Conservation (phyloP, 75 land plant genomes). For the Sequoia sempervirens region DNA sequence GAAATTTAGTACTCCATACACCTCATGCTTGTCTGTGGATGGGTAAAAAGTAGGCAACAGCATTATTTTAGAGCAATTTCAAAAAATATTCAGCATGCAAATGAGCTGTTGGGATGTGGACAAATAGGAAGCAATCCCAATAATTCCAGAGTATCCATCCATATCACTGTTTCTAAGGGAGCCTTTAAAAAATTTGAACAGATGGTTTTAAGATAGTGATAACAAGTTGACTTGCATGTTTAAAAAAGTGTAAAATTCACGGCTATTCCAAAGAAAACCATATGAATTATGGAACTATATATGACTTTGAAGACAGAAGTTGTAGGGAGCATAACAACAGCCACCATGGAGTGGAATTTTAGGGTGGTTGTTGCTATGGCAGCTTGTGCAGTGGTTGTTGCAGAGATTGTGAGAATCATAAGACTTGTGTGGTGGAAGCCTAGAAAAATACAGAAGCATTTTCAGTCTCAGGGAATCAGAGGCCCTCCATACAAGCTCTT, state of each 20-base stretch:
- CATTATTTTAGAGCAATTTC: background rate
- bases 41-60: background rate
- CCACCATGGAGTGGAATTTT: background rate
- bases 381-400: background rate
- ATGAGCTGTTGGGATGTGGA: background rate
- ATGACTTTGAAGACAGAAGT: background rate
- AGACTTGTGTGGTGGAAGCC: conserved; percentile 64
- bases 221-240: background rate
- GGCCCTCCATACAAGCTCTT: conserved; percentile 62
- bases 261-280: background rate
- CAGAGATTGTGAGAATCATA: background rate
- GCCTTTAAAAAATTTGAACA: background rate
- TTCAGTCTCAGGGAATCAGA: conserved; percentile 49
- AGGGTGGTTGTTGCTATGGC: background rate
- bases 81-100: background rate
- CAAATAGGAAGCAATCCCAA: background rate
- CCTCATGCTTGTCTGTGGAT: background rate
- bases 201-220: background rate
- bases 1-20: background rate
- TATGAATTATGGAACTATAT: background rate
- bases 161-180: background rate
- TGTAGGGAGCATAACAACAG: background rate
- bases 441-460: conserved; percentile 37
- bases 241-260: background rate
- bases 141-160: background rate